A percentile compares a stretch with the other conserved stretches of the same genome.
phyloP scores from a whole-genome alignment of 352 stramenopile species.

The Pelagophyceae sp. region DNA sequence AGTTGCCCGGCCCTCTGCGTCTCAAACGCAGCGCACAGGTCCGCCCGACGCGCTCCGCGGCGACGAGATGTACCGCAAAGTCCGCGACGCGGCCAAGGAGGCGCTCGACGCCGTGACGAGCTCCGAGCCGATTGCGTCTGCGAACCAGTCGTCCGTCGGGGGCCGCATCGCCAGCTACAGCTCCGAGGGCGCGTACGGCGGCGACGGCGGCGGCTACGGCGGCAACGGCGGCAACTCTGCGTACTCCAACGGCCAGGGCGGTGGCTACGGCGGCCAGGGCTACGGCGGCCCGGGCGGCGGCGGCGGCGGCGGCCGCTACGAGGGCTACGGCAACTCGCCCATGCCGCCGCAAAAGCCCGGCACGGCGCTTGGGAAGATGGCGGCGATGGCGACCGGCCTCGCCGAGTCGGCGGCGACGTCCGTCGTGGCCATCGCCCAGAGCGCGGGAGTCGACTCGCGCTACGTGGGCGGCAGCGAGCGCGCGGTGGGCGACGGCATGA shows the following conservation, averaged over 20 bases:
- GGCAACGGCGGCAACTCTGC: constrained; percentile 29
- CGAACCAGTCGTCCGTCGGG: constrained; percentile 51
- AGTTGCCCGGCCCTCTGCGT: neutral
- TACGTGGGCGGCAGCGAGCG: constrained; percentile 40
- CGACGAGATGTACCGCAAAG: constrained; percentile 80
- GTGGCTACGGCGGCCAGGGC: neutral
- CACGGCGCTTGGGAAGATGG: constrained; percentile 42
- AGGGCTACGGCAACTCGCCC: constrained; percentile 47
- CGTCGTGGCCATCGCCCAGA: constrained; percentile 24
- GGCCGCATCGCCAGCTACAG: constrained; percentile 31
- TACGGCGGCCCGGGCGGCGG: constrained; percentile 33
- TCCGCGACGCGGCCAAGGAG: constrained; percentile 82
- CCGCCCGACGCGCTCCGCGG: constrained; percentile 80
- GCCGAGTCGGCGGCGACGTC: neutral
- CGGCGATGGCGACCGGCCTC: constrained; percentile 21
- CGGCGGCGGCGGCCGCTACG: constrained; percentile 1
- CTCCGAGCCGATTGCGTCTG: constrained; percentile 59
- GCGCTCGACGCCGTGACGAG: constrained; percentile 77
- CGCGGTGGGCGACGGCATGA: constrained; percentile 34
- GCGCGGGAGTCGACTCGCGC: constrained; percentile 31
- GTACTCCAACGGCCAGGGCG: neutral
- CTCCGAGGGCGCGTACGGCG: constrained; percentile 22
- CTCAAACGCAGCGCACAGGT: constrained; percentile 32
- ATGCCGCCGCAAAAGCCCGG: constrained; percentile 34
- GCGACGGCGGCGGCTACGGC: neutral